Conservation (phyloP, 768 basidiomycete genomes). For the Leccinum pellstonianum region DNA sequence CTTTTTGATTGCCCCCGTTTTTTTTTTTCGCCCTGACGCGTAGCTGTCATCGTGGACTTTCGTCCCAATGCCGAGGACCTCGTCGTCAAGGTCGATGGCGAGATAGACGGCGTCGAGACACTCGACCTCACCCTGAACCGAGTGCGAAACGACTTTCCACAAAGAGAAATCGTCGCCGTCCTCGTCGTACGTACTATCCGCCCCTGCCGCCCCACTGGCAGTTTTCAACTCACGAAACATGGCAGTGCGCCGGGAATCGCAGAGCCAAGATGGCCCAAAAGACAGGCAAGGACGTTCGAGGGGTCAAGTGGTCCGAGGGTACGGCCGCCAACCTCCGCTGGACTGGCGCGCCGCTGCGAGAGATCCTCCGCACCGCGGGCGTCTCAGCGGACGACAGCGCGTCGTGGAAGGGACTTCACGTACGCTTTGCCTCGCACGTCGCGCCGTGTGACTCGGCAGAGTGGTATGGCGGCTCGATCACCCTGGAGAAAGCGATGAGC, state of each 20-base stretch:
- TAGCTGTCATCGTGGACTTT: constrained; percentile 30
- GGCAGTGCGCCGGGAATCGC: constrained; percentile 64
- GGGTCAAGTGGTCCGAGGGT: constrained; percentile 64
- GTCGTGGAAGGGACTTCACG: constrained; percentile 40
- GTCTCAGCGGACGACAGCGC: constrained; percentile 27
- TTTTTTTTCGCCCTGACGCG: background rate
- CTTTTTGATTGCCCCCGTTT: constrained; percentile 1
- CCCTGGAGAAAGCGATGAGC: constrained; percentile 49
- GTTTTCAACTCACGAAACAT: background rate
- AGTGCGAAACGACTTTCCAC: constrained; percentile 17
- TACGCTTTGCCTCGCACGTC: constrained; percentile 59
- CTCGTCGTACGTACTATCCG: constrained; percentile 45
- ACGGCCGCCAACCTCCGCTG: constrained; percentile 70
- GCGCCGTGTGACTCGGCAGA: constrained; percentile 60
- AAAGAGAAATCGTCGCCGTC: constrained; percentile 44
- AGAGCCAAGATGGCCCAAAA: constrained; percentile 61
- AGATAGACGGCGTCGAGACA: constrained; percentile 14
- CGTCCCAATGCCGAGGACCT: constrained; percentile 22
- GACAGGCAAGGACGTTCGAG: constrained; percentile 47
- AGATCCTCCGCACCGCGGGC: constrained; percentile 49
- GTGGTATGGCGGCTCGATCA: constrained; percentile 64
- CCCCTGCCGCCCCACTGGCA: background rate
- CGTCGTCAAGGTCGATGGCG: constrained; percentile 29
- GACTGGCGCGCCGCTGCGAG: constrained; percentile 58
- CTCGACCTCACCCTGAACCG: constrained; percentile 22